phyloP scores from a whole-genome alignment of 2,329 filamentous ascomycete species.

The Aureobasidium sp. region DNA sequence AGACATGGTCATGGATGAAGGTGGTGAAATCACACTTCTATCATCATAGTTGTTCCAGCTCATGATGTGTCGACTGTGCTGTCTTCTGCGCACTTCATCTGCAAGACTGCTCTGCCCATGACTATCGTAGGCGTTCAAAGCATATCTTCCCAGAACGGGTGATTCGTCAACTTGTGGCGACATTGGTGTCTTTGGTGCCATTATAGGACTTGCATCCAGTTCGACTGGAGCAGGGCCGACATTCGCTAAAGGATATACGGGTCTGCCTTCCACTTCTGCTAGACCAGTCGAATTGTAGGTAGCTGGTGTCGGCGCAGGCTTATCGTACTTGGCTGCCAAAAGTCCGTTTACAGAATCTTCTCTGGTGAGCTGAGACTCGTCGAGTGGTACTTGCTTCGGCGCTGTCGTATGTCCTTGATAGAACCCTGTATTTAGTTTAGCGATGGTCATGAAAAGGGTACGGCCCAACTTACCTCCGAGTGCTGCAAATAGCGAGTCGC shows the following conservation, averaged over 20 bases:
- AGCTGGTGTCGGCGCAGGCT: not conserved
- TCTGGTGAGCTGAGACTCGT: not conserved
- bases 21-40: not conserved
- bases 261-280: slow-evolving; percentile 1
- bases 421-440: not conserved
- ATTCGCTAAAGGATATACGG: not conserved
- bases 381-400: not conserved
- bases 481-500: slow-evolving; percentile 21
- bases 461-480: slow-evolving; percentile 22
- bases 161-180: slow-evolving; percentile 14
- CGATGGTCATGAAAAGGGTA: not conserved
- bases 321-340: not conserved
- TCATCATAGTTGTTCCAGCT: slow-evolving; percentile 21
- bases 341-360: slow-evolving; percentile 1
- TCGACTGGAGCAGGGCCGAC: slow-evolving; percentile 4
- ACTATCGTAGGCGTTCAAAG: not conserved
- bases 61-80: slow-evolving; percentile 20
- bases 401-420: slow-evolving; percentile 1
- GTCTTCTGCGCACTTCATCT: slow-evolving; percentile 14
- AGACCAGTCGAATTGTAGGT: not conserved
- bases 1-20: slow-evolving; percentile 10
- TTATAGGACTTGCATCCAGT: slow-evolving; percentile 8
- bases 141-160: slow-evolving; percentile 18
- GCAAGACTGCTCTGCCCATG: not conserved
- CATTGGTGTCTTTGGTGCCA: slow-evolving; percentile 6